These are phyloP conservation scores for Viola odorata DNA, from an alignment of 345 rosid species.

Conservation along the genomic window DNA sequence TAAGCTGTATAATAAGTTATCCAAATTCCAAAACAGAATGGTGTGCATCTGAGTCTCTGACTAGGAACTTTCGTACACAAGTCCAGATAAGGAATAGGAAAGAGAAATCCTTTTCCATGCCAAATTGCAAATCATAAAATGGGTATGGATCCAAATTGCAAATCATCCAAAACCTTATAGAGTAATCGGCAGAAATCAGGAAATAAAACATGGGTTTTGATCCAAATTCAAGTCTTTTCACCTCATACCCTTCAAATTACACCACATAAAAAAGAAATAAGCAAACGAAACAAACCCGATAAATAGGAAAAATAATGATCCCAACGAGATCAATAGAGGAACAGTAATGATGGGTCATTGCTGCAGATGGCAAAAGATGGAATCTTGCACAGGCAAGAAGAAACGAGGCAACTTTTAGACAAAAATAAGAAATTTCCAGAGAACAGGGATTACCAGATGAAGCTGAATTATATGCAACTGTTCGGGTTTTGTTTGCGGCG, in stretches of 20 bases:
- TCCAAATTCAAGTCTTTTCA: background rate
- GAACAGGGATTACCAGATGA: too few relatives aligned
- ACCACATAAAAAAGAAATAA: too few relatives aligned
- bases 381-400: too few relatives aligned
- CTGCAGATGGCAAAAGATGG: too few relatives aligned
- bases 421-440: too few relatives aligned
- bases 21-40: too few relatives aligned
- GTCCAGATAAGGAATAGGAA: constrained; percentile 2
- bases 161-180: too few relatives aligned
- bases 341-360: background rate
- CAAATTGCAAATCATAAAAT: background rate
- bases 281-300: background rate
- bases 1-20: background rate
- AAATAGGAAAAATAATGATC: background rate
- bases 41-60: background rate
- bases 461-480: too few relatives aligned
- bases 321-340: background rate
- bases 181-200: too few relatives aligned
- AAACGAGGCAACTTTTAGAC: too few relatives aligned
- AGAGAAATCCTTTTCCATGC: background rate
- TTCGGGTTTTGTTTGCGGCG: too few relatives aligned
- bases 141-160: constrained; percentile 1
- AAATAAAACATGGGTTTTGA: background rate
- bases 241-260: background rate
- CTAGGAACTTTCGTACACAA: constrained; percentile 8